Base-by-base conservation (phyloP, 495 filamentous ascomycete species). In the Rostrohypoxylon terebratum region DNA sequence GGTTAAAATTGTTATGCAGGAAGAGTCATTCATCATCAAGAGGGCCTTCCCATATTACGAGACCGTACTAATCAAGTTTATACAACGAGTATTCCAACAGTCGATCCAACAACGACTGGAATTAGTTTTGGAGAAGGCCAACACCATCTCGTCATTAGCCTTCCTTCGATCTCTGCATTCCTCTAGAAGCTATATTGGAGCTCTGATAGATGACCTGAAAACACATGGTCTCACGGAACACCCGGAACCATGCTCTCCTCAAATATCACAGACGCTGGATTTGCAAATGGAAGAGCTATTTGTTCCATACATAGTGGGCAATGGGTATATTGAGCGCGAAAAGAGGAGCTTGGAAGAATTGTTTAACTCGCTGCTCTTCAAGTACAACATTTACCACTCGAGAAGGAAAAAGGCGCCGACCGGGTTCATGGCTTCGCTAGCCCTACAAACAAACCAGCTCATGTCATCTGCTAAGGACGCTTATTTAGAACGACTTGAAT, bases 201-300 rank as follows among this genome's bases (percentile, higher is more conserved):
- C 89, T 9, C 80, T 98, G 51, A 89, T 98, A 8, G 96, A 99
- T 66, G 94, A 98, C 66, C 83, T 99, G 21, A 99, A 98, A 78
- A 83, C 91, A 0, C 96, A 99, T 76, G 96, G 96, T 6, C 83
- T 99, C 67, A 98, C 95, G 8, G 96, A 98, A 71, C 92, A 97
- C 68, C 96, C 96, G 0, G 96, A 97, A 69, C 88, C 94, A 0
- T 92, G 93, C 33, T 96, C 94, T 6, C 90, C 93, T 1, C 92
- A 96, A 74, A 96, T 93, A 28, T 88, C 94, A 0, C 85, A 95
- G 33, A 87, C 91, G 11, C 85, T 99, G 25, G 96, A 99, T 76
- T 96, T 98, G 76, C 97, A 99, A 79, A 83, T 99, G 45, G 96
- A 98, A 69, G 96, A 98, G 68, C 81, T 99, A 10, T 98, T 99